Percentiles rank a stretch among this genome's conserved stretches.
These are phyloP conservation scores for Petrea volubilis DNA, from an alignment of 257 asterid genomes.

Conservation along the genomic window DNA sequence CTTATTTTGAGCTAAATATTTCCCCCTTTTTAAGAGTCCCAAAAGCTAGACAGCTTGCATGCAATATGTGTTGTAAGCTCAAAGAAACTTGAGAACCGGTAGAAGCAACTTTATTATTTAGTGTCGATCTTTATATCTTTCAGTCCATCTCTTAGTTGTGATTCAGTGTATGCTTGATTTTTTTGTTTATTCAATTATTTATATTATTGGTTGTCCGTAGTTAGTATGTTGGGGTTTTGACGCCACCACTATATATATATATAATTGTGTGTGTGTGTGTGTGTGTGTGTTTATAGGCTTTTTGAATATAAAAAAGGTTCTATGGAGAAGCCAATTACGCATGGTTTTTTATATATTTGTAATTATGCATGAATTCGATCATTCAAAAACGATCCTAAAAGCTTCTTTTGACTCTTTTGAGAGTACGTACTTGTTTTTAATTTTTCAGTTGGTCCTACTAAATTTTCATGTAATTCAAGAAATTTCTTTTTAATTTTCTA, in stretches of 20 bases:
- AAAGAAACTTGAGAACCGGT: neutral
- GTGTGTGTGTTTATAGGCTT: no score
- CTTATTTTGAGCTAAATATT: slow-evolving; percentile 2
- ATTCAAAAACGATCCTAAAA: slow-evolving; percentile 2
- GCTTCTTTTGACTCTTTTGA: slow-evolving; percentile 7
- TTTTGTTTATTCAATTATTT: no score
- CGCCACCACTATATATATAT: no score
- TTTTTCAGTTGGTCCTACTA: neutral
- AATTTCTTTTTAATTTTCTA: neutral
- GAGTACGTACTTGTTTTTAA: neutral
- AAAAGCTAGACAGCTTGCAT: slow-evolving; percentile 49
- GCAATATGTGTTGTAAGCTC: slow-evolving; percentile 37
- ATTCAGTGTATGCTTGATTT: no score
- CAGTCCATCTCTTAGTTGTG: no score
- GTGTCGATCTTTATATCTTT: no score
- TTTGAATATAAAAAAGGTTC: neutral
- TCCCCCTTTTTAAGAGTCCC: slow-evolving; percentile 33
- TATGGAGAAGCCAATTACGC: neutral
- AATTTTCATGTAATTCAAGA: neutral
- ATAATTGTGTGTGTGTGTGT: no score
- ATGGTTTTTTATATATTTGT: no score
- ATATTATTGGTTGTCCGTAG: no score
- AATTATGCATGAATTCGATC: slow-evolving; percentile 12
- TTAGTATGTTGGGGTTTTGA: no score
- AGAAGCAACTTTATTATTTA: no score